phyloP scores from a whole-genome alignment of 2,329 filamentous ascomycete genomes.

The Claviceps arundinis region DNA sequence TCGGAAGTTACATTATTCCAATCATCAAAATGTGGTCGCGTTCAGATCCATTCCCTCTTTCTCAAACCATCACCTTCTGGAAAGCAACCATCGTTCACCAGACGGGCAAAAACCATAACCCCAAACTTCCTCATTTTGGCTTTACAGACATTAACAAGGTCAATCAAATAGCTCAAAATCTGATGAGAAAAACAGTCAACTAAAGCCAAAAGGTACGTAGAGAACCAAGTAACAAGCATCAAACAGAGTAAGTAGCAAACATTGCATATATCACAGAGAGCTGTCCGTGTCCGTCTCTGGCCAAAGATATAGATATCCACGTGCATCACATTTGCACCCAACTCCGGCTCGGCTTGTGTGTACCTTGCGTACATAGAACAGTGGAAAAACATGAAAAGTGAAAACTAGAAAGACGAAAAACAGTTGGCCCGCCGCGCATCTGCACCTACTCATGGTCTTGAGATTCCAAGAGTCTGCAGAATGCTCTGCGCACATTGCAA shows the following conservation, averaged over 20 bases:
- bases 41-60: neutral
- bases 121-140: no score
- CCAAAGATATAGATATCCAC: no score
- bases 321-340: neutral
- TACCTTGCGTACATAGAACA: no score
- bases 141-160: no score
- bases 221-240: no score
- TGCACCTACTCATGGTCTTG: slow-evolving; percentile 15
- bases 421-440: no score
- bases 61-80: neutral
- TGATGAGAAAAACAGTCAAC: no score
- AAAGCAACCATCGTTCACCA: neutral
- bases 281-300: neutral
- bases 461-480: slow-evolving; percentile 18
- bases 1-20: slow-evolving; percentile 15
- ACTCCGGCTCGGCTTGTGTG: no score
- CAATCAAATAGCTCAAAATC: no score
- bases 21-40: slow-evolving; percentile 10
- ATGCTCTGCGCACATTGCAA: slow-evolving; percentile 23
- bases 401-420: neutral
- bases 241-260: no score
- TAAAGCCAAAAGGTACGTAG: no score
- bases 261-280: neutral
- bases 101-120: neutral
- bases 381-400: no score